These are phyloP conservation scores for Coniferiporia sulphurascens DNA, from an alignment of 1,284 basidiomycete species.

Conservation along the genomic window DNA sequence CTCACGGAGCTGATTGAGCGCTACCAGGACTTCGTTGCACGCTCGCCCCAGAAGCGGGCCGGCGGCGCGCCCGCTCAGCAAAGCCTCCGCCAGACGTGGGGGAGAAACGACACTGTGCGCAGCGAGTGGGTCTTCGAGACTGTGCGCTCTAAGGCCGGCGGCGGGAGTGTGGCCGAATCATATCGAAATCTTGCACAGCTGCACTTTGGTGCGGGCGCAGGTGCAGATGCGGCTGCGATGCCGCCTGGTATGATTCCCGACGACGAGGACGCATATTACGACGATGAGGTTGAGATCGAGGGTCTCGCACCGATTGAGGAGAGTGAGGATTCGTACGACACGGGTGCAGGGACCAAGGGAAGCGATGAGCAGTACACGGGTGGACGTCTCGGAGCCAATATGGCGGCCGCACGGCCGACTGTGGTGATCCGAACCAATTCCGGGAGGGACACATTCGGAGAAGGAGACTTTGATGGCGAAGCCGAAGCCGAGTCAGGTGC, in stretches of 20 bases:
- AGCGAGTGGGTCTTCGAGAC: slow-evolving; percentile 98
- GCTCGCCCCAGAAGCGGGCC: slow-evolving; percentile 39
- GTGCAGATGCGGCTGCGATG: slow-evolving; percentile 27
- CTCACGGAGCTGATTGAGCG: slow-evolving; percentile 86
- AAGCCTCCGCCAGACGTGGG: slow-evolving; percentile 59
- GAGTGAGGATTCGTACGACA: slow-evolving; percentile 20
- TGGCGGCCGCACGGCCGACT: slow-evolving; percentile 60
- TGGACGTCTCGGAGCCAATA: slow-evolving; percentile 44
- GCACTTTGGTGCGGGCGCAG: slow-evolving; percentile 18
- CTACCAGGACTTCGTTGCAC: slow-evolving; percentile 63
- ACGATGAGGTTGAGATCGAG: slow-evolving; percentile 23
- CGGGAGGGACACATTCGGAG: slow-evolving; percentile 1
- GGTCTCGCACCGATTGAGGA: slow-evolving; percentile 18
- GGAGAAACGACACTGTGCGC: slow-evolving; percentile 64
- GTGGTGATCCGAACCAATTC: slow-evolving; percentile 50
- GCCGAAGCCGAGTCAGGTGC: slow-evolving; percentile 23
- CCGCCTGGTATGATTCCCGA: slow-evolving; percentile 51
- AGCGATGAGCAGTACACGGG: slow-evolving; percentile 42
- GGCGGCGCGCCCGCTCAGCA: slow-evolving; percentile 31
- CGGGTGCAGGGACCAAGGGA: slow-evolving; percentile 37
- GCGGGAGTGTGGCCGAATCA: slow-evolving; percentile 56
- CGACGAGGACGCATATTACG: slow-evolving; percentile 36
- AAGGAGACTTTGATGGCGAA: neutral
- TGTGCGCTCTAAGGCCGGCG: slow-evolving; percentile 60
- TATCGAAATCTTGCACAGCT: slow-evolving; percentile 15